These are phyloP conservation scores for Yarrowia porcina DNA, from an alignment of 805 yeast species.

Conservation along the genomic window DNA sequence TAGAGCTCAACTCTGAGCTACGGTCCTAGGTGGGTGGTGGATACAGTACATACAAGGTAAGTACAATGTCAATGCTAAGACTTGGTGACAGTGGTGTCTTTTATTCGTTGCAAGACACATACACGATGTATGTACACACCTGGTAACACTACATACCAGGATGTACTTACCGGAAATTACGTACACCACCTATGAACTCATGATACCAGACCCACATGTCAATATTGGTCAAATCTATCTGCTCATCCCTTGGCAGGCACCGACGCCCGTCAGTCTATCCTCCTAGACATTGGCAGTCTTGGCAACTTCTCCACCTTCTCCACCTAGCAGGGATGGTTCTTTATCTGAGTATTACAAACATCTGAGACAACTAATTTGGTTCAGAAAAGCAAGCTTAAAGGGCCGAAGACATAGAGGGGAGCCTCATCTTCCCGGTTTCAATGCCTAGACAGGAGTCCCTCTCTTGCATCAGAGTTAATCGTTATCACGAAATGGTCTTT, in stretches of 20 bases:
- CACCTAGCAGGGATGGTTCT: background rate
- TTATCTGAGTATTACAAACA: background rate
- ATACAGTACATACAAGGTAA: too few species aligned
- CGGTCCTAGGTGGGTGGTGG: too few species aligned
- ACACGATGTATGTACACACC: too few species aligned
- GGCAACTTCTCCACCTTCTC: background rate
- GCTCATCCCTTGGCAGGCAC: background rate
- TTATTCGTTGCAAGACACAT: too few species aligned
- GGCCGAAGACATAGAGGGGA: background rate
- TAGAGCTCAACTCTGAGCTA: too few species aligned
- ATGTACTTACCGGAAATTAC: too few species aligned
- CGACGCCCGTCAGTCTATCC: background rate
- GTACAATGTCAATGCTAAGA: too few species aligned
- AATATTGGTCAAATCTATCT: too few species aligned
- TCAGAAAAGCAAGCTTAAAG: background rate
- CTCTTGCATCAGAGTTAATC: conserved; percentile 4
- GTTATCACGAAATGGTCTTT: background rate
- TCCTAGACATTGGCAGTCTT: too few species aligned
- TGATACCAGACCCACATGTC: background rate
- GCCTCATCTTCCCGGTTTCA: background rate
- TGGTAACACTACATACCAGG: too few species aligned
- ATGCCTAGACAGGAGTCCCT: background rate
- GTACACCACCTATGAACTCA: too few species aligned
- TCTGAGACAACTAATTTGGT: background rate
- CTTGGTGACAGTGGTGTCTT: too few species aligned